Evolutionary conservation across 1,284 basidiomycete species (phyloP), one percentile per base, ranked within the genome.

Genomic region (Ustilago crameri): DNA sequence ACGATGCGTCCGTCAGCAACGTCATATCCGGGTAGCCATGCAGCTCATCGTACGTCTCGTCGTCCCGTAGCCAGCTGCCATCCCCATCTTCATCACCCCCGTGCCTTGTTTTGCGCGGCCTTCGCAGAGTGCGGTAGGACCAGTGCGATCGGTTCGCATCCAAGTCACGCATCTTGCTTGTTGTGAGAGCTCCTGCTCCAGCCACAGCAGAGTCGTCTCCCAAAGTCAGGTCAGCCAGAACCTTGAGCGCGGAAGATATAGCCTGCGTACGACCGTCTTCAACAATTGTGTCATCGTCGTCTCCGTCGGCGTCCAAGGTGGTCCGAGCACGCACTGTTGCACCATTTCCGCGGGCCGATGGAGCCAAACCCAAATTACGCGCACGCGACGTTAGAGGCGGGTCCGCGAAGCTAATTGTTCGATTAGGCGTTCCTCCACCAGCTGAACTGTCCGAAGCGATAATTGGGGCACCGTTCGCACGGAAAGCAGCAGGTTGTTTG

Each of bases 1-100:
- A 98, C 26, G 94, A 97, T 79, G 94, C 96, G 79, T 97, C 93
- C 32, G 87, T 88, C 68, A 97, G 86, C 85, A 66, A 43, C 14
- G 60, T 74, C 68, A 71, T 74, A 40, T 67, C 69, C 1, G 69
- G 69, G 34, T 72, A 72, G 27, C 63, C 69, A 26, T 67, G 69
- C 52, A 72, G 32, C 32, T 72, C 64, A 47, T 72, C 69, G 50
- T 72, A 72, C 12, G 66, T 59, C 34, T 72, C 68, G 15, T 61
- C 63, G 5, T 58, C 64, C 32, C 30, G 23, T 7, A 47, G 43
- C 47, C 37, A 54, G 59, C 51, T 63, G 30, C 50, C 27, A 42
- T 62, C 52, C 2, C 37, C 41, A 14, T 52, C 49, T 17, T 55
- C 51, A 1, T 45, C 54, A 9, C 18, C 51, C 4, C 55, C 53